phyloP scores from a whole-genome alignment of 2,329 filamentous ascomycete species.

The Aureobasidium sp. region DNA sequence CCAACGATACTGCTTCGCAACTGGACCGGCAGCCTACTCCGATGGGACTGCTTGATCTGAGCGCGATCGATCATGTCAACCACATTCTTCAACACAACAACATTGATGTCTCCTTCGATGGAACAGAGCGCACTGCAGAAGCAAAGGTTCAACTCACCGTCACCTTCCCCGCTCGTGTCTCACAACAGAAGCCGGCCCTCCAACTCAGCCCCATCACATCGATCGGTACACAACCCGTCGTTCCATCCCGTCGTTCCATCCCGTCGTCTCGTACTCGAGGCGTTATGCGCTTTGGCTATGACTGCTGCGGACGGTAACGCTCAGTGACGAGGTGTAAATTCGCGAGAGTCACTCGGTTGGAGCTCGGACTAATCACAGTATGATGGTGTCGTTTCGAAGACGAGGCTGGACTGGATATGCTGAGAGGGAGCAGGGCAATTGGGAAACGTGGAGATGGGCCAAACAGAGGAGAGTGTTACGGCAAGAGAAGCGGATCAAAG shows the following conservation, averaged over 20 bases:
- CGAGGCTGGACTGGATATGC: no score
- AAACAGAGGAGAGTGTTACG: no score
- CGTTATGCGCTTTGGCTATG: neutral
- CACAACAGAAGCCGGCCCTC: neutral
- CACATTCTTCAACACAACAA: neutral
- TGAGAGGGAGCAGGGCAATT: no score
- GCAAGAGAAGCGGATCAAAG: no score
- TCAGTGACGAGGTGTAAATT: neutral
- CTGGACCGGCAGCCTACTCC: neutral
- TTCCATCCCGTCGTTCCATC: neutral
- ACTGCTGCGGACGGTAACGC: neutral
- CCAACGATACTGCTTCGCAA: neutral
- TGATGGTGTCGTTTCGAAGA: no score
- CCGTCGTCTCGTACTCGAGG: neutral
- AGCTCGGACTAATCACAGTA: no score
- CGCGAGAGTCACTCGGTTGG: neutral
- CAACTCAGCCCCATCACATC: neutral
- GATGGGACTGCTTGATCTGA: neutral
- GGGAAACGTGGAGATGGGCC: no score
- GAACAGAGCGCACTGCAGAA: neutral
- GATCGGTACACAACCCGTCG: neutral
- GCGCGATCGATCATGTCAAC: neutral
- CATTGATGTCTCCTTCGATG: neutral
- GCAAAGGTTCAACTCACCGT: neutral
- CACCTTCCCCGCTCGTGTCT: neutral